Percentiles rank a stretch among this genome's conserved stretches.
Evolutionary conservation across 2,329 filamentous ascomycete genomes (phyloP).

Genomic region (Fusarium sp.): DNA sequence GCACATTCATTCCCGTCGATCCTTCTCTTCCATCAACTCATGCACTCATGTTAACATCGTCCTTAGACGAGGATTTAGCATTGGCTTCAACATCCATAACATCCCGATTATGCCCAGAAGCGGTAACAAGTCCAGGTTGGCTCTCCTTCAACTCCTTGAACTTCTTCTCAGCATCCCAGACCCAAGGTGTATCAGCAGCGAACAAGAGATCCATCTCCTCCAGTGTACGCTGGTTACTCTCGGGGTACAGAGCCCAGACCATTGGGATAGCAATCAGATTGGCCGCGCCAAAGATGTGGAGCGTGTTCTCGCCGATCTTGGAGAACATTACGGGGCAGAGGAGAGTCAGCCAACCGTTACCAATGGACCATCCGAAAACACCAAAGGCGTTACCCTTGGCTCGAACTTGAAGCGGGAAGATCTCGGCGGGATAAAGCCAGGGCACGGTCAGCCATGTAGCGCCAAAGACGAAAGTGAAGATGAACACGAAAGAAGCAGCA

Average conservation of each 20-base stretch:
- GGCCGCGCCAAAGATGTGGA: constrained; percentile 78
- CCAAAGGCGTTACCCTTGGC: constrained; percentile 82
- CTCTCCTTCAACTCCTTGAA: constrained; percentile 72
- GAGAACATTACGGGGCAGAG: constrained; percentile 59
- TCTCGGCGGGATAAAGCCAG: constrained; percentile 76
- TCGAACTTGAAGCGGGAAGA: constrained; percentile 76
- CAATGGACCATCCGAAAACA: constrained; percentile 80
- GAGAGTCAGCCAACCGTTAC: constrained; percentile 72
- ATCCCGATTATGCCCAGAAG: constrained; percentile 1
- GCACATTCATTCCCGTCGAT: too few species aligned
- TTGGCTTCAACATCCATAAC: constrained; percentile 24
- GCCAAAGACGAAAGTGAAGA: constrained; percentile 57
- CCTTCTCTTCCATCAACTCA: not conserved
- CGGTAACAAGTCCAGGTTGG: constrained; percentile 59
- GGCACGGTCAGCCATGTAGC: constrained; percentile 65
- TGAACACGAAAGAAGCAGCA: constrained; percentile 77
- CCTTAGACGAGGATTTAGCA: constrained; percentile 3
- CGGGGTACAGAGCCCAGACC: constrained; percentile 79
- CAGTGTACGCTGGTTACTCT: constrained; percentile 78
- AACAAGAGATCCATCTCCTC: constrained; percentile 83
- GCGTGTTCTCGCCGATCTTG: constrained; percentile 68
- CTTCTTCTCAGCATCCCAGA: constrained; percentile 76
- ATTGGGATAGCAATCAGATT: constrained; percentile 75
- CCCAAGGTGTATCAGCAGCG: constrained; percentile 73
- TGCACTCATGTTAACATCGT: constrained; percentile 18